Conservation (phyloP, 108 stramenopile species). For the Schizochytrium sp. region DNA sequence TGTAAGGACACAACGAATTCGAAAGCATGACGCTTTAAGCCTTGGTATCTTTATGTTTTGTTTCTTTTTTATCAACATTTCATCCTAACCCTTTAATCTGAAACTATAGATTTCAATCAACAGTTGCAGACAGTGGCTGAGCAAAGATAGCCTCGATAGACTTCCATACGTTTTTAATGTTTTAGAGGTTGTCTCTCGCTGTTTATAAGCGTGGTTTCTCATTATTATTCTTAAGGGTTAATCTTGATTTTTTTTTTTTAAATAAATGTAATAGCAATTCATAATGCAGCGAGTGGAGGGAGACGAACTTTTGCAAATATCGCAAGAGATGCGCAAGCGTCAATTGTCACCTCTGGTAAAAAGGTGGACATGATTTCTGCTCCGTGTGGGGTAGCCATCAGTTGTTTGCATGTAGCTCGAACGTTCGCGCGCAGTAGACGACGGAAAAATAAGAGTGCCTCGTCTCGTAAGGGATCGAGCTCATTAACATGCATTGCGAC, state of each 20-base stretch:
- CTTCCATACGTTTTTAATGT: too few species aligned
- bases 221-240: too few species aligned
- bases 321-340: not conserved
- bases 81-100: not conserved
- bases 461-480: not conserved
- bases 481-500: not conserved
- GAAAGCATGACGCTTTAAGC: too few species aligned
- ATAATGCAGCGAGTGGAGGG: too few species aligned
- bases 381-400: not conserved
- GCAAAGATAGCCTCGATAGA: too few species aligned
- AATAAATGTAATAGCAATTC: too few species aligned
- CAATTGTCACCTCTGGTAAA: not conserved
- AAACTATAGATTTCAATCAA: too few species aligned
- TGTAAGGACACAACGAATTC: not conserved
- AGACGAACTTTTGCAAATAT: too few species aligned
- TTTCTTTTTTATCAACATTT: not conserved
- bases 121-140: too few species aligned
- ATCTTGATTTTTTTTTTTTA: too few species aligned
- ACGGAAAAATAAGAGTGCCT: not conserved
- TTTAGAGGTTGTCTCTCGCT: too few species aligned
- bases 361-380: not conserved
- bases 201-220: too few species aligned
- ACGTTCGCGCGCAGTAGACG: not conserved
- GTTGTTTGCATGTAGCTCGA: not conserved
- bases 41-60: not conserved